Conservation (phyloP, 140 eudicot genomes). For the Stevia rebaudiana region DNA sequence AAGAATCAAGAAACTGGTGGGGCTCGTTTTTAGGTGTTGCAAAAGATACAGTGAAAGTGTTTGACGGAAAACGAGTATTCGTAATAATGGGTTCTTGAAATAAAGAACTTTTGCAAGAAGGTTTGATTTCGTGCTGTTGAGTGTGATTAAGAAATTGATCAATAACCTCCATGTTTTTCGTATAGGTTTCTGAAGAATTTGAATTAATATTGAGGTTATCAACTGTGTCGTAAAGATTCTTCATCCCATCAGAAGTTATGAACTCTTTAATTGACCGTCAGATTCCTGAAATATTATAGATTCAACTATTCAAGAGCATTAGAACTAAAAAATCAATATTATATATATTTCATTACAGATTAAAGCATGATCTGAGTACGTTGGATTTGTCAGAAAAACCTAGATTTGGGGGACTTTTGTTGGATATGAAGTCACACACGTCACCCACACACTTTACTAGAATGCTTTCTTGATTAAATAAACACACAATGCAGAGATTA, state of each 20-base stretch:
- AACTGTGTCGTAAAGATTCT: neutral
- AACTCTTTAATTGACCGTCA: conserved; percentile 10
- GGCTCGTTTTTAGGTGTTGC: conserved; percentile 9
- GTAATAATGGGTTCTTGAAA: conserved; percentile 1
- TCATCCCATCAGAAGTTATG: conserved; percentile 17
- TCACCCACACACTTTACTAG: too few species aligned
- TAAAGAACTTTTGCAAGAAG: neutral
- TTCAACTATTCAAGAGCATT: neutral
- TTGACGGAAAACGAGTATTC: conserved; percentile 4
- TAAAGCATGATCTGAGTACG: too few species aligned
- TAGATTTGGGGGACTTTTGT: too few species aligned
- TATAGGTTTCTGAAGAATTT: neutral
- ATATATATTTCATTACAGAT: too few species aligned
- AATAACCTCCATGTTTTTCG: conserved; percentile 14
- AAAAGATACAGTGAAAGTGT: conserved; percentile 28
- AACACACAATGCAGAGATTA: too few species aligned
- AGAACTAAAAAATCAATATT: neutral
- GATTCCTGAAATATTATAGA: conserved; percentile 19
- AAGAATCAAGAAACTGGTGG: neutral
- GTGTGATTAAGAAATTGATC: conserved; percentile 10
- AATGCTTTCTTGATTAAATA: too few species aligned
- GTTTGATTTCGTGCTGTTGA: neutral
- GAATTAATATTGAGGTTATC: conserved; percentile 20
- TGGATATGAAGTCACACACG: too few species aligned
- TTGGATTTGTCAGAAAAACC: too few species aligned